Evolutionary conservation across 305 asterid species (phyloP).

Genomic region (Fraxinus ornus): DNA sequence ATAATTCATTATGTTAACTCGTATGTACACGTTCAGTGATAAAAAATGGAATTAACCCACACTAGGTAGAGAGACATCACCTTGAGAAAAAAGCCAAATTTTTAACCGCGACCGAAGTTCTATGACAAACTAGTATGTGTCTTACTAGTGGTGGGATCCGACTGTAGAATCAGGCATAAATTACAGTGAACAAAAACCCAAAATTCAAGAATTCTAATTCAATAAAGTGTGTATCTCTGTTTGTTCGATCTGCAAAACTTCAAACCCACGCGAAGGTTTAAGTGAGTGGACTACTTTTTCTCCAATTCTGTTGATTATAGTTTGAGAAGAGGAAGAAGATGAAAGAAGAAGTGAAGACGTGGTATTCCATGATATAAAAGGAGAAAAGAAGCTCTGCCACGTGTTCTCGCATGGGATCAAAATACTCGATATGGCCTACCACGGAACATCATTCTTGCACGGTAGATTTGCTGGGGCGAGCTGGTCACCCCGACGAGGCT

Average conservation of each 20-base stretch:
- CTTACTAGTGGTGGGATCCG: not conserved
- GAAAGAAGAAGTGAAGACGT: slow-evolving; percentile 21
- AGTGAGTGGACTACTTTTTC: not conserved
- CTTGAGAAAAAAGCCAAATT: not conserved
- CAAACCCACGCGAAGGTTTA: not conserved
- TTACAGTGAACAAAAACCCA: not conserved
- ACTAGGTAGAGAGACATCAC: not conserved
- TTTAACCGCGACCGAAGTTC: not conserved
- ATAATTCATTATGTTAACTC: no score
- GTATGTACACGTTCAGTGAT: not conserved
- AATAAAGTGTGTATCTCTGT: not conserved
- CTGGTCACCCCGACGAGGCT: slow-evolving; percentile 54
- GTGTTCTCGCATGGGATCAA: slow-evolving; percentile 8
- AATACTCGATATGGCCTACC: no score
- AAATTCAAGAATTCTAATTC: not conserved
- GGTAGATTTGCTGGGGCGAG: slow-evolving; percentile 36
- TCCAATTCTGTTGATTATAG: not conserved
- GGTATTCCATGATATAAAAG: slow-evolving; percentile 72
- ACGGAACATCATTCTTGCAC: no score
- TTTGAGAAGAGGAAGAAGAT: not conserved
- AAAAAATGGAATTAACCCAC: not conserved
- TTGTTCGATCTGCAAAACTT: not conserved
- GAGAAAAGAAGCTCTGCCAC: slow-evolving; percentile 55
- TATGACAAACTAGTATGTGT: not conserved
- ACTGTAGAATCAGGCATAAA: not conserved